Percentiles rank a stretch among this genome's conserved stretches.
phyloP scores from a whole-genome alignment of 179 eudicot genomes.

The Drosera spatulata region DNA sequence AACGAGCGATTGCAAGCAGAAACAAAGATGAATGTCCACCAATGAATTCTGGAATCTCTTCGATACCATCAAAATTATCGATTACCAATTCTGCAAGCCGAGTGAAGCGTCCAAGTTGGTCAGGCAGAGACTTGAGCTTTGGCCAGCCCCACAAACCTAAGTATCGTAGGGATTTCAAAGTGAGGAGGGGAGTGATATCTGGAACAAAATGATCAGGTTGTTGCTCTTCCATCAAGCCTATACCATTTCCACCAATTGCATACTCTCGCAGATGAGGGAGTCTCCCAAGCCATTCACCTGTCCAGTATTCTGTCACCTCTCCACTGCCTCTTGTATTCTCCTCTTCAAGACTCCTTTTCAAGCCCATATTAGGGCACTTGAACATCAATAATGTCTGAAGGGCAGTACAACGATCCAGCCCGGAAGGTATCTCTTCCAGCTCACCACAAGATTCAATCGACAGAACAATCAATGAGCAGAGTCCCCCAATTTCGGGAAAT shows the following conservation, averaged over 20 bases:
- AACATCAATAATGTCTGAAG: neutral
- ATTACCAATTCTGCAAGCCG: neutral
- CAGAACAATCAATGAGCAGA: neutral
- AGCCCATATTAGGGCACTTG: neutral
- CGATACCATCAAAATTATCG: neutral
- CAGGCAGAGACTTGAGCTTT: constrained; percentile 4
- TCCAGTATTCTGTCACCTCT: neutral
- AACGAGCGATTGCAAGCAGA: neutral
- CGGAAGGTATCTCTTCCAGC: neutral
- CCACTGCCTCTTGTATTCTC: neutral
- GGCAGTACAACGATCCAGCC: neutral
- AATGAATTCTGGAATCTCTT: constrained; percentile 12
- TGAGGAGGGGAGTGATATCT: constrained; percentile 3
- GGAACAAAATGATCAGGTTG: constrained; percentile 1
- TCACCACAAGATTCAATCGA: accelerated
- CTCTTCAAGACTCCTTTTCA: neutral
- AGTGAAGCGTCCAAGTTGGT: constrained; percentile 4
- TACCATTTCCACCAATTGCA: neutral
- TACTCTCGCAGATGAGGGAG: neutral
- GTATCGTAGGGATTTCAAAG: neutral
- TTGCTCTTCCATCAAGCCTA: neutral
- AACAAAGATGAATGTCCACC: constrained; percentile 6
- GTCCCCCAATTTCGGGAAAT: constrained; percentile 1
- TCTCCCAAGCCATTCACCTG: neutral
- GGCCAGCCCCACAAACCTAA: neutral